These are phyloP conservation scores for Diutina rugosa DNA, from an alignment of 1,139 yeast genomes.

Conservation along the genomic window DNA sequence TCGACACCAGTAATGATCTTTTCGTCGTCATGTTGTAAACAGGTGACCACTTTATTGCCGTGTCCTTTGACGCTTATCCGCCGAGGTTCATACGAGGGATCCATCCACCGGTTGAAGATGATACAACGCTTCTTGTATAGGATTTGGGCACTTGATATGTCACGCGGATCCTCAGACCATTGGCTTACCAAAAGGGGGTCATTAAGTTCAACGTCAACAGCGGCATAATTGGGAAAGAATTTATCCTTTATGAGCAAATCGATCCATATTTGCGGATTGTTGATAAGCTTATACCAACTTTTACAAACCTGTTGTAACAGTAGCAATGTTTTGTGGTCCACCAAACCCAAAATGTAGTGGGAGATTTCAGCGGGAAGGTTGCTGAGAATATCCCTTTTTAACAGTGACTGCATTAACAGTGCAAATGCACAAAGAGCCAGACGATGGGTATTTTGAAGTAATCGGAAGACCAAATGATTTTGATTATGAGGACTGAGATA, in stretches of 20 bases:
- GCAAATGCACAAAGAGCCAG: conserved; percentile 57
- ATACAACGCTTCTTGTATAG: conserved; percentile 54
- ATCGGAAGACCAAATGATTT: conserved; percentile 40
- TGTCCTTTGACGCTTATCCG: conserved; percentile 63
- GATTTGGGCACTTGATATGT: conserved; percentile 32
- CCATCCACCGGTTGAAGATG: conserved; percentile 75
- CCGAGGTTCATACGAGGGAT: conserved; percentile 56
- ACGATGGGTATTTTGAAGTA: conserved; percentile 56
- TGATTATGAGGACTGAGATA: conserved; percentile 25
- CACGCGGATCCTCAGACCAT: conserved; percentile 14
- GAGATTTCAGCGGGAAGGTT: conserved; percentile 71
- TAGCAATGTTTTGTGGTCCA: conserved; percentile 55
- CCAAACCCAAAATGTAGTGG: conserved; percentile 47
- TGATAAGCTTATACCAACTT: conserved; percentile 56
- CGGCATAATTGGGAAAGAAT: conserved; percentile 27
- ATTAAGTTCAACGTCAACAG: conserved; percentile 21
- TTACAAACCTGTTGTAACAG: conserved; percentile 54
- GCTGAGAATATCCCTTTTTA: conserved; percentile 62
- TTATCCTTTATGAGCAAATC: conserved; percentile 40
- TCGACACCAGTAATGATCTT: conserved; percentile 90
- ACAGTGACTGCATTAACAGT: conserved; percentile 41
- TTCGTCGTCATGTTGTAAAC: conserved; percentile 86
- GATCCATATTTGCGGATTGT: conserved; percentile 50
- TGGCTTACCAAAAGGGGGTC: conserved; percentile 8
- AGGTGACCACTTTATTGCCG: conserved; percentile 79